A percentile compares a stretch with the other conserved stretches of the same genome.
These are phyloP conservation scores for Lipomyces mesembrius DNA, from an alignment of 805 yeast genomes.

Conservation along the genomic window DNA sequence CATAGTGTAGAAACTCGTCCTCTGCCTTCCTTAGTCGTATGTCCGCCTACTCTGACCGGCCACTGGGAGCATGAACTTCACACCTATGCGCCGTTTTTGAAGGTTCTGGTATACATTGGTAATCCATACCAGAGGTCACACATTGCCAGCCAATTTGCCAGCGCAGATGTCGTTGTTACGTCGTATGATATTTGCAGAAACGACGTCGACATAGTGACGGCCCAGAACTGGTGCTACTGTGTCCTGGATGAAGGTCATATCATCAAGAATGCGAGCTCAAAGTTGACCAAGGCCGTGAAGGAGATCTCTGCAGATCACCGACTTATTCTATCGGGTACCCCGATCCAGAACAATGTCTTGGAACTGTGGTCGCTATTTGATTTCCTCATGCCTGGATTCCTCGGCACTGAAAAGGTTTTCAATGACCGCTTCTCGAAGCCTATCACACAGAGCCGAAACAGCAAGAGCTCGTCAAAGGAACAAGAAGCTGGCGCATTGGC, in stretches of 20 bases:
- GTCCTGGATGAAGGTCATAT: constrained; percentile 98
- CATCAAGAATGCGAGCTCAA: constrained; percentile 87
- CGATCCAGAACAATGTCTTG: constrained; percentile 94
- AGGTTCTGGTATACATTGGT: constrained; percentile 89
- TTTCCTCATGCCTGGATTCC: constrained; percentile 97
- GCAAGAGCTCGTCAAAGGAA: constrained; percentile 82
- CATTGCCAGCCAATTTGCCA: constrained; percentile 56
- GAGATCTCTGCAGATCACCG: constrained; percentile 83
- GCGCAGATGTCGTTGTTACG: constrained; percentile 85
- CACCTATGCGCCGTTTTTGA: constrained; percentile 86
- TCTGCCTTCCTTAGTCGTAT: constrained; percentile 82
- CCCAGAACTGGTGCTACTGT: constrained; percentile 83
- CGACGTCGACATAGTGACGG: constrained; percentile 68
- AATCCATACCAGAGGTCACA: constrained; percentile 72
- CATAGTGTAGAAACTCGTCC: constrained; percentile 67
- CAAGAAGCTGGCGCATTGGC: constrained; percentile 98
- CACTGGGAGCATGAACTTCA: constrained; percentile 97
- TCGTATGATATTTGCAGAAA: constrained; percentile 96
- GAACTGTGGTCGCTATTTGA: constrained; percentile 98
- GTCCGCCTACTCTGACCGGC: constrained; percentile 98
- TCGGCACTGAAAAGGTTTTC: constrained; percentile 92
- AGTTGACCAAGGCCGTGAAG: constrained; percentile 87
- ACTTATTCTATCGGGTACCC: constrained; percentile 92
- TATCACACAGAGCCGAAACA: constrained; percentile 88
- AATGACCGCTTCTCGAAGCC: constrained; percentile 98